These are phyloP conservation scores for Choiromyces venosus DNA, from an alignment of 495 filamentous ascomycete species.

Conservation along the genomic window DNA sequence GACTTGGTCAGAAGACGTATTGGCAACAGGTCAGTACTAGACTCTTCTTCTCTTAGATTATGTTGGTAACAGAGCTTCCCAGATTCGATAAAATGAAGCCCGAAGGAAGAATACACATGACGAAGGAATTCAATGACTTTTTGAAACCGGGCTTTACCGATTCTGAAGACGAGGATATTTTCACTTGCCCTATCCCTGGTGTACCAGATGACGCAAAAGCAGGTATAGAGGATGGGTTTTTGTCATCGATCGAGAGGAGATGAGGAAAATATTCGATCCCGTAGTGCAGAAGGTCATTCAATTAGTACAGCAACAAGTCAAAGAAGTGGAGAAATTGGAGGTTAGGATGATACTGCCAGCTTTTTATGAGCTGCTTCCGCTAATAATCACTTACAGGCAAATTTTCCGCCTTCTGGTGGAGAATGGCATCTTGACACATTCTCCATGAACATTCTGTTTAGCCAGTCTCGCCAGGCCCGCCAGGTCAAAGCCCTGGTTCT, in stretches of 20 bases:
- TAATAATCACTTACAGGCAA: no score
- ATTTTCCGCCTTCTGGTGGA: no score
- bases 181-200: conserved; percentile 32
- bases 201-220: conserved; percentile 10
- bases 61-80: not conserved
- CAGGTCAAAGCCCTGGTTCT: conserved; percentile 16
- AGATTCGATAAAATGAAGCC: conserved; percentile 24
- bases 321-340: not conserved
- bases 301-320: conserved; percentile 25
- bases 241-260: conserved; percentile 18
- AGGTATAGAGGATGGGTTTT: conserved; percentile 26
- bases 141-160: conserved; percentile 21
- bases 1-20: conserved; percentile 25
- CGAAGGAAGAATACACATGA: conserved; percentile 13
- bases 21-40: conserved; percentile 17
- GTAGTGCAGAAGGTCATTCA: conserved; percentile 21
- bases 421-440: no score
- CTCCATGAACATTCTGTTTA: not conserved
- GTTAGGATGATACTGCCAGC: not conserved
- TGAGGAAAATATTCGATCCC: conserved; percentile 22
- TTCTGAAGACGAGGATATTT: conserved; percentile 24
- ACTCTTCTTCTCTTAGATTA: not conserved
- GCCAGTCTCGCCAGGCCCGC: no score
- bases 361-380: no score
- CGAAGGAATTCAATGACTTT: conserved; percentile 22